Conservation (phyloP, 768 basidiomycete species). For the Phanerochaete sordida region DNA sequence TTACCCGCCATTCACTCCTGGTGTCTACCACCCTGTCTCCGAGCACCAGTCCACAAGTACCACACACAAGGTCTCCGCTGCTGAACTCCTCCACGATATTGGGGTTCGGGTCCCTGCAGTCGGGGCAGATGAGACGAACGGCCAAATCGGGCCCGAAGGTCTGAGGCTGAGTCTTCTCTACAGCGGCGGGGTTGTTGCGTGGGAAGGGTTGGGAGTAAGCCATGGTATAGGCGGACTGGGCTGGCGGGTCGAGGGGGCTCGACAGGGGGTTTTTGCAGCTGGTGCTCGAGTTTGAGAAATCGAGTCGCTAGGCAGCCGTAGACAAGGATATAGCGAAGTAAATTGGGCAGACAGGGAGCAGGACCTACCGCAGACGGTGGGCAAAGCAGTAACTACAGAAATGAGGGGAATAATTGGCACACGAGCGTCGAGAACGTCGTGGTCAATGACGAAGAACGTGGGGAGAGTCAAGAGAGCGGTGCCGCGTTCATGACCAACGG, state of each 20-base stretch:
- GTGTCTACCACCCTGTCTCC: slow-evolving; percentile 98
- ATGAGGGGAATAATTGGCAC: slow-evolving; percentile 1
- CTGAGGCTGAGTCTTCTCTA: slow-evolving; percentile 49
- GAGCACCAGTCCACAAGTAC: slow-evolving; percentile 88
- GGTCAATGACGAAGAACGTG: slow-evolving; percentile 17
- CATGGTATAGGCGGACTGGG: slow-evolving; percentile 36
- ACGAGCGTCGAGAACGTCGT: slow-evolving; percentile 13
- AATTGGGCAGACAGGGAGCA: too few species aligned
- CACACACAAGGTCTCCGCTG: slow-evolving; percentile 95
- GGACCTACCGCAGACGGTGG: neutral
- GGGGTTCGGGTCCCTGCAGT: slow-evolving; percentile 90
- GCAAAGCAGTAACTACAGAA: neutral
- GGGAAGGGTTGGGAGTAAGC: slow-evolving; percentile 80
- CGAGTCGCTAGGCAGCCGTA: neutral
- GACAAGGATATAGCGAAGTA: neutral
- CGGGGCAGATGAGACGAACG: slow-evolving; percentile 90
- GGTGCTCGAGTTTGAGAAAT: neutral
- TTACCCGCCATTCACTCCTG: slow-evolving; percentile 94
- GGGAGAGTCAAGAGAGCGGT: neutral
- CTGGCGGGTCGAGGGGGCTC: neutral
- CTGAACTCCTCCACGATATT: slow-evolving; percentile 98
- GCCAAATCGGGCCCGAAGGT: slow-evolving; percentile 80
- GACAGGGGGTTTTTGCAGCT: neutral
- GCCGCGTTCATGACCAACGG: neutral
- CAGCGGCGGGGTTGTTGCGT: slow-evolving; percentile 49